These are phyloP conservation scores for Paramecium pentaurelia DNA, from an alignment of 73 alveolate genomes.

Conservation along the genomic window DNA sequence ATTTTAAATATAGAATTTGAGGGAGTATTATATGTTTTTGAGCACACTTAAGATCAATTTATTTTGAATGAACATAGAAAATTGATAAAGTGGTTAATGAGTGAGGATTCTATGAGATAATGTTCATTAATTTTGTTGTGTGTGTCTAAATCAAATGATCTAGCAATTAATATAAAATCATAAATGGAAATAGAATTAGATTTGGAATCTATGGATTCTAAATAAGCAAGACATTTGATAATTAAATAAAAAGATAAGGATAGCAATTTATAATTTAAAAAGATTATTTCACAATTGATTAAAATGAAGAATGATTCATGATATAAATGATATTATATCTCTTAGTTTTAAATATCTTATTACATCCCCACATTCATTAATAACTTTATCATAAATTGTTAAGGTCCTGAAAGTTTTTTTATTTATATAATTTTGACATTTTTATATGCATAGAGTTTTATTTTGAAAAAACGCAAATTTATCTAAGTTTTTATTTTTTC, in stretches of 20 bases:
- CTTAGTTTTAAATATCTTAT: background rate
- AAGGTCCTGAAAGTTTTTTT: too few species aligned
- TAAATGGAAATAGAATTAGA: constrained; percentile 5
- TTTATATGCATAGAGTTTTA: too few species aligned
- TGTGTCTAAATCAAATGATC: background rate
- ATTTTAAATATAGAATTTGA: background rate
- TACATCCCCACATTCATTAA: background rate
- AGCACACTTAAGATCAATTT: background rate
- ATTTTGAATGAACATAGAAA: background rate
- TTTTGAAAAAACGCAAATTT: too few species aligned
- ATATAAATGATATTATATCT: background rate
- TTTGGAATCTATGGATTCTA: constrained; percentile 28
- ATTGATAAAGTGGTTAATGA: constrained; percentile 29
- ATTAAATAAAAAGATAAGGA: background rate
- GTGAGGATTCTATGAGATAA: constrained; percentile 21
- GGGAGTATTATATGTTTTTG: background rate
- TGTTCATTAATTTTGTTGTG: background rate
- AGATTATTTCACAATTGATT: background rate
- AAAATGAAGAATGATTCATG: constrained; percentile 37
- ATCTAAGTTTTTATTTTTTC: too few species aligned
- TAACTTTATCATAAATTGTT: background rate
- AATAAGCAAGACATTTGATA: constrained; percentile 9
- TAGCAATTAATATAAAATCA: background rate
- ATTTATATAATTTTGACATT: too few species aligned
- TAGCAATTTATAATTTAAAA: background rate